Percentiles rank a stretch among this genome's conserved stretches.
Evolutionary conservation across 2,329 filamentous ascomycete species (phyloP).

Genomic region (Trichoderma afroharzianum): DNA sequence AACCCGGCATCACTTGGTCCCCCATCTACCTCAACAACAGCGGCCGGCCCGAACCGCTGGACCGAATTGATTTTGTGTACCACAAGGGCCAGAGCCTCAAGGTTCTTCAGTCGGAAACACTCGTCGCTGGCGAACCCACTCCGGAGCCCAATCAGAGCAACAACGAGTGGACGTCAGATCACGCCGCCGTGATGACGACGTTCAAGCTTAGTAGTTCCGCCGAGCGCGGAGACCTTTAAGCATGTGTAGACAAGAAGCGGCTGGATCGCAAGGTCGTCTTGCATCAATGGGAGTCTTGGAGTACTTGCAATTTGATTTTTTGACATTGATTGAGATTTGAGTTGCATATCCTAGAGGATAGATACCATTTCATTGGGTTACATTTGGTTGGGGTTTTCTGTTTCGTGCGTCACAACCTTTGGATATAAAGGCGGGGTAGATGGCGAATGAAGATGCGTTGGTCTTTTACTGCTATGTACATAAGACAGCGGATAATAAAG

Average conservation of each 20-base stretch:
- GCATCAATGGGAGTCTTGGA: not conserved
- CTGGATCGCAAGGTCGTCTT: not conserved
- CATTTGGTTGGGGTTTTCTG: not conserved
- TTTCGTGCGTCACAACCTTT: not conserved
- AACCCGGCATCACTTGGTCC: conserved; percentile 40
- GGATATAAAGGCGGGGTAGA: not conserved
- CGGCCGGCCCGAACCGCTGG: conserved; percentile 34
- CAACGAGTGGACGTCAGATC: conserved; percentile 43
- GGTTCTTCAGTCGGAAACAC: conserved; percentile 28
- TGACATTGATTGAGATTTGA: not conserved
- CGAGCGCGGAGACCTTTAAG: not conserved
- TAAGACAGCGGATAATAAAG: not conserved
- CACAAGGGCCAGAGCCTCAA: conserved; percentile 33
- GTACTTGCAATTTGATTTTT: not conserved
- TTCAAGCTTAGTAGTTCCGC: conserved; percentile 21
- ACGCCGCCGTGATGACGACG: conserved; percentile 33
- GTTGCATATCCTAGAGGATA: not conserved
- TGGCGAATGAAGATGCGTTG: not conserved
- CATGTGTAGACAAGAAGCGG: not conserved
- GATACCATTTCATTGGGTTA: not conserved
- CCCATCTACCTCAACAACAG: conserved; percentile 36
- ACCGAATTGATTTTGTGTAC: conserved; percentile 43
- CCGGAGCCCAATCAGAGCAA: conserved; percentile 32
- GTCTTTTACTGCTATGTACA: not conserved
- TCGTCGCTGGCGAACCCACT: conserved; percentile 34